Evolutionary conservation across 768 basidiomycete genomes (phyloP).

Genomic region (Mycena metata): DNA sequence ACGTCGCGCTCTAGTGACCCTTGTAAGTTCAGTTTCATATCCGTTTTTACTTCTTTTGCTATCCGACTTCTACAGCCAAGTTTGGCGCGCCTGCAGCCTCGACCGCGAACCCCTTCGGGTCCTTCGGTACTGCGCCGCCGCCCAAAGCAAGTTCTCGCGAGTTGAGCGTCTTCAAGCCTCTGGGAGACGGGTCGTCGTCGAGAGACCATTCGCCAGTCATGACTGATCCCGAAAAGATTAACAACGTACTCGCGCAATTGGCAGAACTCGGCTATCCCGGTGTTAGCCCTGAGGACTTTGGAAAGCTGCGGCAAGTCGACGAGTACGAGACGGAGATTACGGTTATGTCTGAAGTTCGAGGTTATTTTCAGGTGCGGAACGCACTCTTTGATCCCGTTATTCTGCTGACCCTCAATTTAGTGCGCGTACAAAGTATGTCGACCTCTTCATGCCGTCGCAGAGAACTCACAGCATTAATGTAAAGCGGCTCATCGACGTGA

Average conservation of each 20-base stretch:
- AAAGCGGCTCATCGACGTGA: conserved; percentile 61
- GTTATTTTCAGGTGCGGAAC: conserved; percentile 57
- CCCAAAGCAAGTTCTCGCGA: conserved; percentile 4
- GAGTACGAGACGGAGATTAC: conserved; percentile 57
- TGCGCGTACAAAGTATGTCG: conserved; percentile 55
- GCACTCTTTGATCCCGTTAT: too few species aligned
- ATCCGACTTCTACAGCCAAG: conserved; percentile 15
- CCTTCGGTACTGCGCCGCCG: neutral
- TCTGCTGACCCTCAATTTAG: neutral
- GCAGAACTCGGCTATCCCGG: conserved; percentile 48
- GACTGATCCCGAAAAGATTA: conserved; percentile 36
- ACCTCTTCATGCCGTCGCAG: neutral
- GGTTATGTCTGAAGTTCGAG: conserved; percentile 59
- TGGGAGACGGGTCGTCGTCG: neutral
- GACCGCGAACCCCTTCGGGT: conserved; percentile 5
- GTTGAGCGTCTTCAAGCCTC: conserved; percentile 2
- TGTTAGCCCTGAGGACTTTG: conserved; percentile 47
- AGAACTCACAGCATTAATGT: neutral
- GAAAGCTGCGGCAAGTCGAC: conserved; percentile 49
- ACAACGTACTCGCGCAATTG: conserved; percentile 44
- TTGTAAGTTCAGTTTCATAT: conserved; percentile 17
- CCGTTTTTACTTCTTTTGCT: neutral
- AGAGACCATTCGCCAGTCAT: neutral
- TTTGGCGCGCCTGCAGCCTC: conserved; percentile 12
- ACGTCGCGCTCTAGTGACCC: neutral